Conservation (phyloP, 2,329 filamentous ascomycete species). For the Davidsoniella eucalypti region DNA sequence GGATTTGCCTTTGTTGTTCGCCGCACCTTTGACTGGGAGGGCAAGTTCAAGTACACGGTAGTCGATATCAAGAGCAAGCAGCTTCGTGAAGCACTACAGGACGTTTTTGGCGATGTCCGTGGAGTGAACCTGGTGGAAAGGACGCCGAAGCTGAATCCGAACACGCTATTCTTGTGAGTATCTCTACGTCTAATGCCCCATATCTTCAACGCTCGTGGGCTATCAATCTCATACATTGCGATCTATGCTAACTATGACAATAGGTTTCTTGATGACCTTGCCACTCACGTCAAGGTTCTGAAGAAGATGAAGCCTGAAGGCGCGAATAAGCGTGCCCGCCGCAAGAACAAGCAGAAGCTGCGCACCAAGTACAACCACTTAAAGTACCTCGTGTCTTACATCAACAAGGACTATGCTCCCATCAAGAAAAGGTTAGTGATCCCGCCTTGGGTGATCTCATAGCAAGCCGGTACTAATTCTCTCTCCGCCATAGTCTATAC, state of each 20-base stretch:
- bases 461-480: not conserved
- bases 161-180: slow-evolving; percentile 48
- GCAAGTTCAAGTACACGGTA: slow-evolving; percentile 54
- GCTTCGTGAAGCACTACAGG: slow-evolving; percentile 45
- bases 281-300: slow-evolving; percentile 44
- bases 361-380: slow-evolving; percentile 46
- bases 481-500: slow-evolving; percentile 38
- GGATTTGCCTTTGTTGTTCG: not conserved
- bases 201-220: not conserved
- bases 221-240: not conserved
- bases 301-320: slow-evolving; percentile 32
- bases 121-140: slow-evolving; percentile 66
- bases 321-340: slow-evolving; percentile 23
- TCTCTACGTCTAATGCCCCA: not conserved
- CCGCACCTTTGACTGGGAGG: slow-evolving; percentile 29
- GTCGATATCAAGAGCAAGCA: slow-evolving; percentile 77
- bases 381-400: slow-evolving; percentile 56
- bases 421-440: slow-evolving; percentile 43
- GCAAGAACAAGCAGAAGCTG: slow-evolving; percentile 41
- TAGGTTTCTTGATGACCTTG: slow-evolving; percentile 64
- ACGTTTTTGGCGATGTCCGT: slow-evolving; percentile 22
- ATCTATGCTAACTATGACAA: slow-evolving; percentile 13
- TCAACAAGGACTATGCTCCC: slow-evolving; percentile 67
- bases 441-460: not conserved
- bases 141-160: slow-evolving; percentile 54